Evolutionary conservation across 345 rosid genomes (phyloP).

Genomic region (Eucalyptus polyanthemos): DNA sequence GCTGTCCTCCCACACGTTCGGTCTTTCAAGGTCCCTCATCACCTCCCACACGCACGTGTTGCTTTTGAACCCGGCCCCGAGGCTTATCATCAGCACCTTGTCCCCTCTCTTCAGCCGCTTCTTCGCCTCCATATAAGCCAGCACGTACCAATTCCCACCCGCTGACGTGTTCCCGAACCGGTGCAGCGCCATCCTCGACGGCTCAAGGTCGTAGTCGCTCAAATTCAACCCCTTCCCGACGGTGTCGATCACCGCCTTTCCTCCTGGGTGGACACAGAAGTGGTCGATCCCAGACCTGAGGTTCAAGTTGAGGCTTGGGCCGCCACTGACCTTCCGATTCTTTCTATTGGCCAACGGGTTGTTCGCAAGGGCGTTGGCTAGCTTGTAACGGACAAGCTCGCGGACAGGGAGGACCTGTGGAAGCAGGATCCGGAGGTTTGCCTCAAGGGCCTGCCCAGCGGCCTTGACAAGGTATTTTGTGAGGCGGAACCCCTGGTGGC

Average conservation of each 20-base stretch:
- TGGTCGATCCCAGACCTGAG: conserved; percentile 63
- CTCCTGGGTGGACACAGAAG: conserved; percentile 82
- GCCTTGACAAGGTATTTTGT: conserved; percentile 37
- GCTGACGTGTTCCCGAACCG: conserved; percentile 80
- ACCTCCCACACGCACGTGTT: conserved; percentile 53
- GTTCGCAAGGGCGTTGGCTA: neutral
- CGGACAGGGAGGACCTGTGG: conserved; percentile 43
- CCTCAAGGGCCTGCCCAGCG: conserved; percentile 36
- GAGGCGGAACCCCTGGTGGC: conserved; percentile 37
- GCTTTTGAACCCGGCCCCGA: conserved; percentile 59
- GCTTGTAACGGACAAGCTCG: conserved; percentile 23
- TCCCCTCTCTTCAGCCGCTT: conserved; percentile 35
- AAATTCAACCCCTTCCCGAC: conserved; percentile 44
- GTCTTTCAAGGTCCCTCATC: conserved; percentile 20
- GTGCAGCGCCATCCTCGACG: conserved; percentile 74
- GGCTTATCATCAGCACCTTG: conserved; percentile 39
- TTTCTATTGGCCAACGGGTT: neutral
- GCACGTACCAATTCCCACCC: conserved; percentile 74
- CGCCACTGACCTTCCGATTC: neutral
- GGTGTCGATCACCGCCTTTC: conserved; percentile 75
- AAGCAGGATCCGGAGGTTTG: conserved; percentile 39
- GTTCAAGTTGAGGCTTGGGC: conserved; percentile 9
- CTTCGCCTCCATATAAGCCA: conserved; percentile 60
- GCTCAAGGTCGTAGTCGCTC: conserved; percentile 51
- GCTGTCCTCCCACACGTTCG: conserved; percentile 51